Evolutionary conservation across 257 asterid species (phyloP).

Genomic region (Craterostigma plantagineum): DNA sequence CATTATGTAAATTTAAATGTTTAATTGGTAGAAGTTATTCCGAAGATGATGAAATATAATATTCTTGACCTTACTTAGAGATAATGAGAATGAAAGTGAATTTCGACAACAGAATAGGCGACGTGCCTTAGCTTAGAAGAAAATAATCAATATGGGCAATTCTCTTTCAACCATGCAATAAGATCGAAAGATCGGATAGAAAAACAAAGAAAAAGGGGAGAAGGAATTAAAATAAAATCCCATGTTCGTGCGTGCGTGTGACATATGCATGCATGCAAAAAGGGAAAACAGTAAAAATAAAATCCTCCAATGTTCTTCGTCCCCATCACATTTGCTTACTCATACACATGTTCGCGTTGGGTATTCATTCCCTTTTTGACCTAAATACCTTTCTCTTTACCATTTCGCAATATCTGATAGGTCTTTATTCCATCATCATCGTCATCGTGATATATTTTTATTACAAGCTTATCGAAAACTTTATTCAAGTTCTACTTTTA

Average conservation of each 20-base stretch:
- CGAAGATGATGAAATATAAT: too few species aligned
- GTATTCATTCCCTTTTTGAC: neutral
- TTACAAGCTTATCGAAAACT: too few species aligned
- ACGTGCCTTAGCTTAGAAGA: neutral
- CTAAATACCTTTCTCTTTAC: neutral
- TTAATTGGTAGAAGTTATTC: too few species aligned
- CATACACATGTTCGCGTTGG: neutral
- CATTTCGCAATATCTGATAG: too few species aligned
- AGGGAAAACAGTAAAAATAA: neutral
- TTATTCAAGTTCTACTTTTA: too few species aligned
- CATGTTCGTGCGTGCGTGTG: too few species aligned
- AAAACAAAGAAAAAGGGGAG: neutral
- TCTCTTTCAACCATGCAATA: neutral
- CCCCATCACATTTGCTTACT: neutral
- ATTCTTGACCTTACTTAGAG: too few species aligned
- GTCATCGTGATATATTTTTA: too few species aligned
- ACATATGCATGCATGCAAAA: too few species aligned
- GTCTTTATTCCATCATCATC: neutral
- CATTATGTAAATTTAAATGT: too few species aligned
- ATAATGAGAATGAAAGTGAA: too few species aligned
- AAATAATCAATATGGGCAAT: neutral
- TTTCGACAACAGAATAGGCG: neutral
- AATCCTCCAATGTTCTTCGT: slow-evolving; percentile 1
- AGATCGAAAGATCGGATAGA: neutral
- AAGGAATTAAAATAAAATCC: too few species aligned